phyloP scores from a whole-genome alignment of 2,329 filamentous ascomycete genomes.

The Didymella pomorum region DNA sequence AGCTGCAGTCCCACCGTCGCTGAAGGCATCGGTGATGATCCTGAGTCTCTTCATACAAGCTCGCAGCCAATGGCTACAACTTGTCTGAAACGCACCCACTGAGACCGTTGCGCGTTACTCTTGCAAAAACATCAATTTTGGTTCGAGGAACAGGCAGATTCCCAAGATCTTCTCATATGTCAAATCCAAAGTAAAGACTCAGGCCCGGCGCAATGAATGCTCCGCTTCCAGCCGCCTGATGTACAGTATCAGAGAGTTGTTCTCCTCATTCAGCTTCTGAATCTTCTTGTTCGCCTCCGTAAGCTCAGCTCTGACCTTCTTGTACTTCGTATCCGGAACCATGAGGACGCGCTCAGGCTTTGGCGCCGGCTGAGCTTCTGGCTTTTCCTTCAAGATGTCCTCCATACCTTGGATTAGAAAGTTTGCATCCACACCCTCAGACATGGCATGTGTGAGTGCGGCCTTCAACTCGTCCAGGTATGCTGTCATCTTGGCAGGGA shows the following conservation, averaged over 20 bases:
- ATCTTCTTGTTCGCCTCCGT: slow-evolving; percentile 23
- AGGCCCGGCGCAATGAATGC: not conserved
- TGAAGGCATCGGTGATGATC: not conserved
- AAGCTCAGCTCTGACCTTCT: slow-evolving; percentile 25
- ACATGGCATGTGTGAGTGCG: slow-evolving; percentile 24
- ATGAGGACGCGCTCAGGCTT: slow-evolving; percentile 24
- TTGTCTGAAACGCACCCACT: not conserved
- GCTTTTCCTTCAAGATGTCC: slow-evolving; percentile 21
- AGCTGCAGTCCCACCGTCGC: not conserved
- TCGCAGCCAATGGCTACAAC: not conserved
- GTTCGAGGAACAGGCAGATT: not conserved
- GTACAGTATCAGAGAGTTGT: slow-evolving; percentile 27
- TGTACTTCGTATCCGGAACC: slow-evolving; percentile 24
- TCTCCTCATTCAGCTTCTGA: slow-evolving; percentile 32
- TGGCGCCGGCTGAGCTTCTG: slow-evolving; percentile 8
- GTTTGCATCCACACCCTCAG: slow-evolving; percentile 16
- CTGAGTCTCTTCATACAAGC: not conserved
- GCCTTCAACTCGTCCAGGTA: slow-evolving; percentile 29
- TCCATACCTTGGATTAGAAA: slow-evolving; percentile 20
- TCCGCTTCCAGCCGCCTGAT: slow-evolving; percentile 25
- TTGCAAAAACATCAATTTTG: no score
- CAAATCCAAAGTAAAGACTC: not conserved
- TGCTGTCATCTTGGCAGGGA: slow-evolving; percentile 28
- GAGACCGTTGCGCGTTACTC: not conserved
- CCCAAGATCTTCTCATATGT: not conserved